Evolutionary conservation across 1,284 basidiomycete genomes (phyloP), one percentile per base, ranked within the genome.

Genomic region (Moniliella sp.): DNA sequence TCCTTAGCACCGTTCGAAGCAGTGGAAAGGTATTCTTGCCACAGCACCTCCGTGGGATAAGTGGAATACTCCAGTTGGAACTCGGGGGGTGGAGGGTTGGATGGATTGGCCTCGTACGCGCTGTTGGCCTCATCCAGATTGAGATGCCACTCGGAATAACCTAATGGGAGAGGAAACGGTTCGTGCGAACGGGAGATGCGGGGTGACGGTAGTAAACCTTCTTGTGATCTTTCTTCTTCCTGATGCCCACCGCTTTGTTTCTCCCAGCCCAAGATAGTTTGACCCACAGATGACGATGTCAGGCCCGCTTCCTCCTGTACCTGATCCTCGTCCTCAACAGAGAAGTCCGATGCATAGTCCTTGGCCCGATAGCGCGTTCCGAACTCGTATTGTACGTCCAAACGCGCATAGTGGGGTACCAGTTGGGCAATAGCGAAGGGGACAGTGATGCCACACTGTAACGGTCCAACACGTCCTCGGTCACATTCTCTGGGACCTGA

Each of bases 61-160:
- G 56, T 59, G 5, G 47, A 37, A 33, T 59, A 59, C 32, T 56
- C 54, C 4, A 59, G 36, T 4, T 44, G 36, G 32, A 43, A 59
- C 12, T 42, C 33, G n/a, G n/a, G n/a, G n/a, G n/a, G n/a, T n/a
- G n/a, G n/a, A n/a, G n/a, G n/a, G n/a, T n/a, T n/a, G n/a, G n/a
- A n/a, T n/a, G n/a, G n/a, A n/a, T n/a, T n/a, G 21, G 21, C 21
- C 9, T 49, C 42, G 13, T 66, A 58, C 26, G 56, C 64, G 46
- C 69, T 64, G 54, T 71, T 69, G 13, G 69, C 68, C 31, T 63
- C 55, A 25, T 69, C 70, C 14, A 83, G 62, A 36, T 72, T 65
- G 3, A 79, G 75, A 31, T 83, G 65, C 63, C 75, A 84, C 69
- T 82, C 78, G 32, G 75, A 73, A 65, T 75, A 83, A 32, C 78